Evolutionary conservation across 164 flowering plant species (phyloP).

Genomic region (Nymphaea colorata): DNA sequence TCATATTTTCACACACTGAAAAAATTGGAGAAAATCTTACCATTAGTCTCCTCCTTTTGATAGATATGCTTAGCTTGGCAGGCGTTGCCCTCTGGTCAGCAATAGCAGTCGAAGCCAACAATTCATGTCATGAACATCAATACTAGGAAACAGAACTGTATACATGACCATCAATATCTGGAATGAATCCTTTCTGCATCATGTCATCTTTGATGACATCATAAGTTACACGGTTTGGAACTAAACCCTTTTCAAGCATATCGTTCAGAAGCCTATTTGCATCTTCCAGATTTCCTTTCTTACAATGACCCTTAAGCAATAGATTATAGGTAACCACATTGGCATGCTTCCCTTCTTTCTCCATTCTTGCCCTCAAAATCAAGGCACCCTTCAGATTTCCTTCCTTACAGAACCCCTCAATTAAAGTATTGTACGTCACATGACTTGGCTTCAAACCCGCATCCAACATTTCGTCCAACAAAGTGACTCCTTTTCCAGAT

Average conservation of each 20-base stretch:
- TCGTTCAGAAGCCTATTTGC: conserved; percentile 24
- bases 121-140: too few species aligned
- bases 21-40: too few species aligned
- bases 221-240: conserved; percentile 21
- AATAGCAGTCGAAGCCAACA: too few species aligned
- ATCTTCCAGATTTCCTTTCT: conserved; percentile 20
- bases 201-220: conserved; percentile 20
- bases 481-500: conserved; percentile 14
- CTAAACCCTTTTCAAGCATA: conserved; percentile 26
- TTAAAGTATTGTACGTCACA: conserved; percentile 22
- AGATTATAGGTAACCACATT: conserved; percentile 26
- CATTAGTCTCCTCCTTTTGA: too few species aligned
- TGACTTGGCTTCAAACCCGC: conserved; percentile 18
- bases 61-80: too few species aligned
- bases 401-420: conserved; percentile 20
- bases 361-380: conserved; percentile 17
- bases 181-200: conserved; percentile 20
- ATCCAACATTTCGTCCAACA: conserved; percentile 19
- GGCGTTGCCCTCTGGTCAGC: too few species aligned
- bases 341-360: conserved; percentile 17
- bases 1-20: too few species aligned
- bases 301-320: conserved; percentile 20
- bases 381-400: conserved; percentile 18
- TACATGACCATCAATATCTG: conserved; percentile 24
- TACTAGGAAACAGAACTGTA: conserved; percentile 4